phyloP scores from a whole-genome alignment of 2,329 filamentous ascomycete genomes.

The Malbranchea zuffiana region DNA sequence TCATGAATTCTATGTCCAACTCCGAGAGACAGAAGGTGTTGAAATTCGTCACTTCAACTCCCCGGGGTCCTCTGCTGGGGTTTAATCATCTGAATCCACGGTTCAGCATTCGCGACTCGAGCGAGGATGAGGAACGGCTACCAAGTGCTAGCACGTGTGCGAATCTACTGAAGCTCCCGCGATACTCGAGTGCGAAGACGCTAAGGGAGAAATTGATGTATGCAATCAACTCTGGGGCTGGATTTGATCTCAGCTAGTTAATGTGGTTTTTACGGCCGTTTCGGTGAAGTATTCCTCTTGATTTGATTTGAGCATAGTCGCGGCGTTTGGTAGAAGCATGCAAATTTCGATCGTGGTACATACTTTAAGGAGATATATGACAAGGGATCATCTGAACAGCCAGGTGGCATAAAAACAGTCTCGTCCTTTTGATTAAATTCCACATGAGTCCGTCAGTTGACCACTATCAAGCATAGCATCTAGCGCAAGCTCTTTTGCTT shows the following conservation, averaged over 20 bases:
- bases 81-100: conserved; percentile 74
- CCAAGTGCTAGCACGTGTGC: conserved; percentile 95
- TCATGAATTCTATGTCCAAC: conserved; percentile 66
- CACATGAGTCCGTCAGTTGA: no score
- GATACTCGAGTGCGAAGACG: conserved; percentile 55
- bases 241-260: conserved; percentile 59
- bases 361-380: no score
- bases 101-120: conserved; percentile 83
- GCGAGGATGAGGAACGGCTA: conserved; percentile 61
- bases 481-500: no score
- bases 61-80: conserved; percentile 76
- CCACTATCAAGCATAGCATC: no score
- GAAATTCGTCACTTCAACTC: conserved; percentile 92
- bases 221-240: conserved; percentile 77
- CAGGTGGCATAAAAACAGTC: no score
- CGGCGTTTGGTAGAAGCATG: no score
- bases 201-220: conserved; percentile 77
- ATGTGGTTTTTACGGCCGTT: no score
- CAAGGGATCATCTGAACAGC: no score
- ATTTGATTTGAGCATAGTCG: no score
- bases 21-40: conserved; percentile 72
- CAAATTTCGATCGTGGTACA: no score
- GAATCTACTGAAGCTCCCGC: conserved; percentile 83
- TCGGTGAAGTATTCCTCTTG: no score
- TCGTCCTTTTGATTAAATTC: no score